These are phyloP conservation scores for Knoxia roxburghii DNA, from an alignment of 257 asterid species.

Conservation along the genomic window DNA sequence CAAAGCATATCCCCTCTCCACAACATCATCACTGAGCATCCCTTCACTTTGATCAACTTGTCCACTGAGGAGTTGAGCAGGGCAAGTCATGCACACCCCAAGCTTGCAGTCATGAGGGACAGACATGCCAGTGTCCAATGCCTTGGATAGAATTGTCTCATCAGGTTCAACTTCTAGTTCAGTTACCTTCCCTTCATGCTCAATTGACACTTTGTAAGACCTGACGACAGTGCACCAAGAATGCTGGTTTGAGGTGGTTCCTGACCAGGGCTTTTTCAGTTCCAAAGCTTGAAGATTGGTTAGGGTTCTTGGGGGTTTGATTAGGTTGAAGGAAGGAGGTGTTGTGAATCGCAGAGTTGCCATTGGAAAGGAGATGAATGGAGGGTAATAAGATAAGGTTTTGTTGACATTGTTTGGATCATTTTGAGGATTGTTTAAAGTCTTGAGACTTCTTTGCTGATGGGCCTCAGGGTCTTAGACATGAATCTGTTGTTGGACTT, in stretches of 20 bases:
- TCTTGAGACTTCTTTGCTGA: too few species aligned
- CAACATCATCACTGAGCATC: conserved; percentile 94
- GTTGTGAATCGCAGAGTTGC: conserved; percentile 31
- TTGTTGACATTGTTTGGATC: not conserved
- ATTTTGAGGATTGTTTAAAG: too few species aligned
- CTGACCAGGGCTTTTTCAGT: conserved; percentile 10
- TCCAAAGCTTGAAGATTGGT: conserved; percentile 18
- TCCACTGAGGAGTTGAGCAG: conserved; percentile 72
- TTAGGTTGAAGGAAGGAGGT: conserved; percentile 27
- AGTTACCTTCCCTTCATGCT: conserved; percentile 46
- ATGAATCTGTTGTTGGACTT: too few species aligned
- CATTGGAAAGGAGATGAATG: conserved; percentile 17
- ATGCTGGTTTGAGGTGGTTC: conserved; percentile 3
- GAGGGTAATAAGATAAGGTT: not conserved
- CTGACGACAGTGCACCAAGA: conserved; percentile 19
- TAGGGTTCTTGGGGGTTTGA: conserved; percentile 21
- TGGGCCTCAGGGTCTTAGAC: too few species aligned
- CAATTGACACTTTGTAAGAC: conserved; percentile 66
- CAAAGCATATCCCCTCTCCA: conserved; percentile 75
- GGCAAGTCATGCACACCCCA: conserved; percentile 99
- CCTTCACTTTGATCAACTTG: conserved; percentile 93
- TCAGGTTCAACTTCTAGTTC: conserved; percentile 78
- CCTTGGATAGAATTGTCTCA: conserved; percentile 73
- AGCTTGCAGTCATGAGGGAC: conserved; percentile 91
- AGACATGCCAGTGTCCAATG: conserved; percentile 50